Conservation (phyloP, 352 stramenopile species). For the Phytophthora palmivora region DNA sequence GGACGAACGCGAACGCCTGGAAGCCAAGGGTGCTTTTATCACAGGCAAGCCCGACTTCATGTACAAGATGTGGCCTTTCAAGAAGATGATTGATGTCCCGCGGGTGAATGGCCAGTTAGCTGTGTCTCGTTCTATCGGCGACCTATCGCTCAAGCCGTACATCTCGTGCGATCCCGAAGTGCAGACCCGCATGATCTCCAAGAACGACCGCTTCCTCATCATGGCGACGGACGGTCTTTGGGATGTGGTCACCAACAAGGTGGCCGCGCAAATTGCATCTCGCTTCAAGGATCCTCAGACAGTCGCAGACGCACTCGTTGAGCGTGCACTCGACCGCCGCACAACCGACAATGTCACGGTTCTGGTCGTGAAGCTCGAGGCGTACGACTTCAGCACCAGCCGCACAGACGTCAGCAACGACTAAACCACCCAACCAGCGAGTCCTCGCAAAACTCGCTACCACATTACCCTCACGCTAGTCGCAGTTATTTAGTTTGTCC, state of each 20-base stretch:
- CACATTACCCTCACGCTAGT: not conserved
- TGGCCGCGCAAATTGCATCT: slow-evolving; percentile 62
- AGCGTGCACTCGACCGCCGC: slow-evolving; percentile 56
- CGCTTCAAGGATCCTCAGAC: slow-evolving; percentile 60
- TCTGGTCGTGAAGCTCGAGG: slow-evolving; percentile 70
- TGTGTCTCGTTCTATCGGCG: slow-evolving; percentile 86
- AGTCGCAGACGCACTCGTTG: slow-evolving; percentile 65
- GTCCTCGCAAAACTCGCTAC: slow-evolving; percentile 17
- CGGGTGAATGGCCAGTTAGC: slow-evolving; percentile 83
- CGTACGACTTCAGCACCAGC: slow-evolving; percentile 48
- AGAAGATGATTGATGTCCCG: slow-evolving; percentile 78
- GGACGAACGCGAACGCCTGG: slow-evolving; percentile 72
- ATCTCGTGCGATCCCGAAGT: slow-evolving; percentile 86
- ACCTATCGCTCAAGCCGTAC: slow-evolving; percentile 76
- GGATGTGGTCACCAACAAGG: slow-evolving; percentile 81
- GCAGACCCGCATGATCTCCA: slow-evolving; percentile 59
- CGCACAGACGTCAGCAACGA: slow-evolving; percentile 35
- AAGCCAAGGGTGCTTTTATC: slow-evolving; percentile 72
- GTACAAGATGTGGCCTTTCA: slow-evolving; percentile 79
- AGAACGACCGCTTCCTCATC: slow-evolving; percentile 79
- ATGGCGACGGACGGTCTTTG: slow-evolving; percentile 84
- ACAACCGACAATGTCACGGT: slow-evolving; percentile 86
- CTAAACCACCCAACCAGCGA: slow-evolving; percentile 14
- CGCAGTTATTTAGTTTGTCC: slow-evolving; percentile 40
- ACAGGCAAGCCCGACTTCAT: slow-evolving; percentile 72